Evolutionary conservation across 2,329 filamentous ascomycete genomes (phyloP).

Genomic region (Tolypocladium ophioglossoides): DNA sequence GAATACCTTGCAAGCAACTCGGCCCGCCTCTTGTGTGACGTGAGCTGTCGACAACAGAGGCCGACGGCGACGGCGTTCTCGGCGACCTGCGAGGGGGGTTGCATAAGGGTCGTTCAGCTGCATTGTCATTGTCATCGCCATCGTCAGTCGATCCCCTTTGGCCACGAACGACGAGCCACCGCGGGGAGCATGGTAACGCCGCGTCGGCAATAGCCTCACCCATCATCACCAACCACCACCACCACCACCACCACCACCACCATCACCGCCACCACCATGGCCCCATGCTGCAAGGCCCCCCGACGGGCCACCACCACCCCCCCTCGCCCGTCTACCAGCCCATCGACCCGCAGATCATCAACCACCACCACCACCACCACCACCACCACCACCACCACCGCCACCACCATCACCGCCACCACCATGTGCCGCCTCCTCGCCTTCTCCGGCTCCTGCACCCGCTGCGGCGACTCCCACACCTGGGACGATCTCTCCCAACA

Average conservation of each 20-base stretch:
- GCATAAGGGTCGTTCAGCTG: neutral
- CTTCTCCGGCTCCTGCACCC: slow-evolving; percentile 32
- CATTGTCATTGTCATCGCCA: neutral
- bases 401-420: neutral
- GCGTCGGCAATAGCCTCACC: neutral
- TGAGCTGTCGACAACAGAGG: neutral
- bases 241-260: slow-evolving; percentile 12
- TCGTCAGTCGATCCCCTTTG: neutral
- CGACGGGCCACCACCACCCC: slow-evolving; percentile 10
- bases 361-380: neutral
- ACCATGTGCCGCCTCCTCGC: slow-evolving; percentile 36
- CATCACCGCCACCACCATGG: slow-evolving; percentile 19
- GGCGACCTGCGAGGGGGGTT: neutral
- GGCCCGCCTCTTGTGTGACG: neutral
- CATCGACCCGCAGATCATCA: slow-evolving; percentile 39
- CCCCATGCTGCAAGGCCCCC: slow-evolving; percentile 21
- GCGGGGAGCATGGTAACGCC: neutral
- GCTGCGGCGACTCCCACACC: slow-evolving; percentile 27
- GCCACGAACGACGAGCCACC: neutral
- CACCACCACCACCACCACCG: neutral
- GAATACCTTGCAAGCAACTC: neutral
- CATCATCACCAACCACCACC: neutral
- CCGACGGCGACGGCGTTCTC: neutral
- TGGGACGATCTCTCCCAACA: slow-evolving; percentile 35
- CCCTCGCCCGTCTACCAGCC: slow-evolving; percentile 35